These are phyloP conservation scores for Chaetoceros muelleri DNA, from an alignment of 108 stramenopile species.

Conservation along the genomic window DNA sequence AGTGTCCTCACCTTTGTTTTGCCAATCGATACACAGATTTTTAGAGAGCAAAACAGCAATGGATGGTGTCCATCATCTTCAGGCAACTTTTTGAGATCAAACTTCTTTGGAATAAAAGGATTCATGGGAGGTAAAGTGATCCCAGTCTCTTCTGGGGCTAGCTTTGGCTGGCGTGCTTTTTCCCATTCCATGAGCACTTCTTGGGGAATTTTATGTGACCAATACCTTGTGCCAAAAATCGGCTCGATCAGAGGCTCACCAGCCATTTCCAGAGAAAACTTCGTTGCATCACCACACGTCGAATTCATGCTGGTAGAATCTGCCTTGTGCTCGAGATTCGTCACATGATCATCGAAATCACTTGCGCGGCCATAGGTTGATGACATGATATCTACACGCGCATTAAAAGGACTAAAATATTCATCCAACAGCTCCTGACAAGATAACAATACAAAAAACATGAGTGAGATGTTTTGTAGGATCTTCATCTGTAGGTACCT, in stretches of 20 bases:
- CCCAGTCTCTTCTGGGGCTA: constrained; percentile 32
- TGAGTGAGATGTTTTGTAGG: too few species aligned
- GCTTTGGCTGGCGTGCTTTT: constrained; percentile 18
- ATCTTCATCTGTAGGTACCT: too few species aligned
- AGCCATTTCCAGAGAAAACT: constrained; percentile 8
- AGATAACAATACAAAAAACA: constrained; percentile 11
- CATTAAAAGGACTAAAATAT: constrained; percentile 53
- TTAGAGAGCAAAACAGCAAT: constrained; percentile 61
- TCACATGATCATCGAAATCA: constrained; percentile 30
- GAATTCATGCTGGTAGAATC: constrained; percentile 1
- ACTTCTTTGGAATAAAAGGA: constrained; percentile 57
- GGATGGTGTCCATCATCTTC: constrained; percentile 61
- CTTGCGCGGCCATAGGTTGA: constrained; percentile 50
- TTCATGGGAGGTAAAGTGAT: constrained; percentile 61
- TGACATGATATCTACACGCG: constrained; percentile 64
- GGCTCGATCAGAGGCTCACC: constrained; percentile 33
- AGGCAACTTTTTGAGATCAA: constrained; percentile 60
- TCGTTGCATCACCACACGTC: constrained; percentile 5
- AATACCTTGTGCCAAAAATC: constrained; percentile 50
- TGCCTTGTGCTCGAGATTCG: background rate
- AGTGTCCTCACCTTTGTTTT: constrained; percentile 34
- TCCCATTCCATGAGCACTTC: constrained; percentile 35
- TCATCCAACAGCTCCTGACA: constrained; percentile 39
- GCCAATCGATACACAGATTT: constrained; percentile 55
- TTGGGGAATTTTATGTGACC: constrained; percentile 24